phyloP scores from a whole-genome alignment of 805 yeast genomes.

The Kodamaea laetipori region DNA sequence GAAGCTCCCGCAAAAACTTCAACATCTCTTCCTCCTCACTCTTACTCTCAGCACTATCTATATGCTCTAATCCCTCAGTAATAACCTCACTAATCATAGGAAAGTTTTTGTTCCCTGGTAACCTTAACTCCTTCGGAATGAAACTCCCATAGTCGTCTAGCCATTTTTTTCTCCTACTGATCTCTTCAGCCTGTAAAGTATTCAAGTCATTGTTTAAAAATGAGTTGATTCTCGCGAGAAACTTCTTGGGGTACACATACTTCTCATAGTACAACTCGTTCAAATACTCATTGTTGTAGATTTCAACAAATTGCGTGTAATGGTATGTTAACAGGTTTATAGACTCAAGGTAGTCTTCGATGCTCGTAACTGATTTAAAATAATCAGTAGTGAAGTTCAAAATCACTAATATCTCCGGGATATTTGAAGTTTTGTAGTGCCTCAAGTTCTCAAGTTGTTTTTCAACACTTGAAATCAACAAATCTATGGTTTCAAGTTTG shows the following conservation, averaged over 20 bases:
- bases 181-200: constrained; percentile 36
- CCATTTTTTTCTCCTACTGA: constrained; percentile 38
- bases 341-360: constrained; percentile 25
- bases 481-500: constrained; percentile 5
- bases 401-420: constrained; percentile 25
- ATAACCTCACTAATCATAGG: constrained; percentile 43
- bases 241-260: constrained; percentile 40
- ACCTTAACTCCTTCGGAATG: constrained; percentile 40
- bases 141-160: constrained; percentile 40
- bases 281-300: constrained; percentile 39
- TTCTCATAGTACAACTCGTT: constrained; percentile 42
- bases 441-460: constrained; percentile 22
- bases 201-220: constrained; percentile 37
- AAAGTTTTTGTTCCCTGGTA: constrained; percentile 40
- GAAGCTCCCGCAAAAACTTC: constrained; percentile 20
- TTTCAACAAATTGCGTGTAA: constrained; percentile 35
- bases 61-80: constrained; percentile 43
- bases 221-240: constrained; percentile 31
- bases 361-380: constrained; percentile 11
- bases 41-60: constrained; percentile 14
- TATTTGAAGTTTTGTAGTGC: constrained; percentile 25
- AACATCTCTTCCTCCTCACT: constrained; percentile 26
- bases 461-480: constrained; percentile 19
- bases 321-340: constrained; percentile 35
- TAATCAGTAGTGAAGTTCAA: constrained; percentile 1